Conservation (phyloP, 345 rosid genomes). For the Nasturtium officinale region DNA sequence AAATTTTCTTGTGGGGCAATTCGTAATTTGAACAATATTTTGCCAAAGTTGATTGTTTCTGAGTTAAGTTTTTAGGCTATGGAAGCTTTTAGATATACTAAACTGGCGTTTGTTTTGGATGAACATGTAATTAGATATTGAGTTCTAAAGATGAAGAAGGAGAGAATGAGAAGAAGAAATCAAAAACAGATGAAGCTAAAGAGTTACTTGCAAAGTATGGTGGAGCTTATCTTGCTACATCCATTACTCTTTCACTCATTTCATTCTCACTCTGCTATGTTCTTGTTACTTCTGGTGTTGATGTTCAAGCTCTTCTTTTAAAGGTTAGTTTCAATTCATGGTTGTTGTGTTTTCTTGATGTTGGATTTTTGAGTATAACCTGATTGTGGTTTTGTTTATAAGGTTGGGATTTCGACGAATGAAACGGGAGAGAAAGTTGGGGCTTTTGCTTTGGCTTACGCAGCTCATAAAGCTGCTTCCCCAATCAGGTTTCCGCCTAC, state of each 20-base stretch:
- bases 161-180: slow-evolving; percentile 54
- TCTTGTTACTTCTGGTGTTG: slow-evolving; percentile 69
- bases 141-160: slow-evolving; percentile 60
- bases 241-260: slow-evolving; percentile 82
- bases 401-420: slow-evolving; percentile 77
- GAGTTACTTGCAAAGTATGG: slow-evolving; percentile 84
- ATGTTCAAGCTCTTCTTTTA: slow-evolving; percentile 71
- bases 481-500: slow-evolving; percentile 95
- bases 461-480: slow-evolving; percentile 97
- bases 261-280: slow-evolving; percentile 77
- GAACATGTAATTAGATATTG: slow-evolving; percentile 43
- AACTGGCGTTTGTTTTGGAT: neutral
- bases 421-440: slow-evolving; percentile 86
- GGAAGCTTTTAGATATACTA: neutral
- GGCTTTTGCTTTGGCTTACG: slow-evolving; percentile 82
- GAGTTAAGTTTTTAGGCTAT: neutral
- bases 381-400: slow-evolving; percentile 10
- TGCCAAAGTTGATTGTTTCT: neutral
- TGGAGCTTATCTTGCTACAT: slow-evolving; percentile 93
- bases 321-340: slow-evolving; percentile 49
- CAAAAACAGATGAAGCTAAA: slow-evolving; percentile 77
- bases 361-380: neutral
- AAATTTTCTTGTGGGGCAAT: neutral
- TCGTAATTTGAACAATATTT: neutral
- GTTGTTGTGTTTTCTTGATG: neutral